Percentiles rank a stretch among this genome's conserved stretches.
Evolutionary conservation across 164 flowering plant species (phyloP).

Genomic region (Aristolochia contorta): DNA sequence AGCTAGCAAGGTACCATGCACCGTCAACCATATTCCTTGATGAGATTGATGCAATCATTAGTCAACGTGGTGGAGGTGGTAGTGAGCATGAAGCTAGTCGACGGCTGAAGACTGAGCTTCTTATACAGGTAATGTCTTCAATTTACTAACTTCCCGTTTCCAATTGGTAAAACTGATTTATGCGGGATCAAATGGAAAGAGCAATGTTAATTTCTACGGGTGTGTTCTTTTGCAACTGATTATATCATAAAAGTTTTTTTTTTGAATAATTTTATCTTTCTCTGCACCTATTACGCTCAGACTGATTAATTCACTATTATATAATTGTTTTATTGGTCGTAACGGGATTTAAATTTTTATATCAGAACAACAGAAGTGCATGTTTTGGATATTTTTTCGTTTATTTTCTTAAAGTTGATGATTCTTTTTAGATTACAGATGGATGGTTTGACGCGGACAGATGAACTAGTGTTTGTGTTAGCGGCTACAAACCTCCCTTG

Average conservation of each 20-base stretch:
- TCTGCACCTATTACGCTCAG: not conserved
- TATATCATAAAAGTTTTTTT: no score
- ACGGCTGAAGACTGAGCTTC: constrained; percentile 93
- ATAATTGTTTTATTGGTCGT: no score
- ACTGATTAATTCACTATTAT: not conserved
- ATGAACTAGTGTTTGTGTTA: constrained; percentile 94
- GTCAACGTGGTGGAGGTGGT: constrained; percentile 96
- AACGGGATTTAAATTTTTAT: no score
- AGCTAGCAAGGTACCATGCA: constrained; percentile 99
- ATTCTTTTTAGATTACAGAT: constrained; percentile 57
- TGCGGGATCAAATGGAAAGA: no score
- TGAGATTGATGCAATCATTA: constrained; percentile 97
- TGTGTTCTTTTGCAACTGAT: no score
- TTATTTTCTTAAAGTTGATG: constrained; percentile 18
- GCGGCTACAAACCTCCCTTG: constrained; percentile 99
- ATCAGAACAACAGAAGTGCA: no score
- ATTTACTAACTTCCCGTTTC: not conserved
- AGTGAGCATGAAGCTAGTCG: constrained; percentile 99
- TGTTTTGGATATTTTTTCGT: no score
- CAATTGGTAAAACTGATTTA: no score
- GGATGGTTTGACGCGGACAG: constrained; percentile 87
- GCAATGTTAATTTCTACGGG: no score
- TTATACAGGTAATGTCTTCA: constrained; percentile 65
- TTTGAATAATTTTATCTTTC: not conserved
- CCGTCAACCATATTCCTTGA: constrained; percentile 98